Evolutionary conservation across 2,329 filamentous ascomycete species (phyloP), one percentile per base, ranked within the genome.

Genomic region (Septoria linicola): DNA sequence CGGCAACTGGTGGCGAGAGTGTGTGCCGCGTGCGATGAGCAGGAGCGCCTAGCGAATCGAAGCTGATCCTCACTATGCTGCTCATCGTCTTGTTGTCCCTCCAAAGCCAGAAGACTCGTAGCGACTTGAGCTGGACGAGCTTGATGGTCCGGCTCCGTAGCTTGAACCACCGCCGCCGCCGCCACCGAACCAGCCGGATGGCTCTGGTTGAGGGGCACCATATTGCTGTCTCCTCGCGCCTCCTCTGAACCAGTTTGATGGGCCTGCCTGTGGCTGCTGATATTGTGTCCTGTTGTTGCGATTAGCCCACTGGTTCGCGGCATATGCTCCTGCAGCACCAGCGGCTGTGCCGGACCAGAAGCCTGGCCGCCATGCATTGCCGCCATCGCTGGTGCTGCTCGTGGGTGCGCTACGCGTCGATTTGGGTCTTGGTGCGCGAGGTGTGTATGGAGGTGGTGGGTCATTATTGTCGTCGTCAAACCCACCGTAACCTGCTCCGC

Each of bases 331-430:
- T 31, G 86, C 85, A 4, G 83, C 84, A 37, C 87, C 88, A 13
- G 80, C 79, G 0, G 80, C 77, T n/a, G 81, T 71, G 16, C 86
- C 87, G 14, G 75, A 80, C 86, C 86, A 90, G 70, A 90, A 89
- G 1, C 87, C 87, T 4, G 87, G 86, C 42, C 78, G 76, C 85
- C 85, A 89, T 1, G 76, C 75, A 55, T 80, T 69, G 55, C 64
- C 17, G 36, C 17, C 17, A 41, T 51, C 32, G 30, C 41, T 21
- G 25, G 34, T 21, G 17, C 53, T 32, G 32, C 39, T n/a, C 2
- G 44, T 21, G 14, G 43, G 31, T 14, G 50, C 39, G 23, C 41
- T 58, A 25, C 49, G 49, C 3, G 52, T 36, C 8, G 51, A 40
- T 31, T 53, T 55, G 23, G 37, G 35, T 47, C 36, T 55, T 51